Conservation (phyloP, 2,329 filamentous ascomycete species). For the Fusarium ramigenum region DNA sequence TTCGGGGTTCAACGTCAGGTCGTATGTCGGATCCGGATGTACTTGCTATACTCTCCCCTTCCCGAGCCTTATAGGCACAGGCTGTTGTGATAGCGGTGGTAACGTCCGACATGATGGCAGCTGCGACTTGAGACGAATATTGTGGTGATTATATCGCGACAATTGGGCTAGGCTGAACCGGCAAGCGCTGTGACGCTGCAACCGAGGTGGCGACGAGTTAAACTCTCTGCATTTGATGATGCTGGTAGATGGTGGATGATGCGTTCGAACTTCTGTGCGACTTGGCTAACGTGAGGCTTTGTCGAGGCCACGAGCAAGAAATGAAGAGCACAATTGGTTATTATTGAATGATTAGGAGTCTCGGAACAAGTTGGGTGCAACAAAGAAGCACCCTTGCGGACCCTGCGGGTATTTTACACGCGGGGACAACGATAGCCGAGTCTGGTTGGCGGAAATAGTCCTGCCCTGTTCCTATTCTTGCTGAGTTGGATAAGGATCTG, state of each 20-base stretch:
- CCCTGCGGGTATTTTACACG: slow-evolving; percentile 32
- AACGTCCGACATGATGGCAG: slow-evolving; percentile 49
- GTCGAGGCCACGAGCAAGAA: slow-evolving; percentile 34
- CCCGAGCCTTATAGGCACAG: slow-evolving; percentile 47
- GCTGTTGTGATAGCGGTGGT: slow-evolving; percentile 52
- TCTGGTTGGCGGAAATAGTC: slow-evolving; percentile 33
- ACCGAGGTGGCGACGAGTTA: slow-evolving; percentile 18
- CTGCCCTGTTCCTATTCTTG: slow-evolving; percentile 3
- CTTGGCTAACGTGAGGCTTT: slow-evolving; percentile 8
- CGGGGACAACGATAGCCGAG: slow-evolving; percentile 39
- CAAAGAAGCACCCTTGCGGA: slow-evolving; percentile 31
- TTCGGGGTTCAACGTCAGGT: slow-evolving; percentile 44
- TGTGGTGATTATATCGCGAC: slow-evolving; percentile 24
- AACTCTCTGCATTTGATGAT: slow-evolving; percentile 16
- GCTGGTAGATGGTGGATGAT: slow-evolving; percentile 11
- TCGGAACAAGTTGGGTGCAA: slow-evolving; percentile 31
- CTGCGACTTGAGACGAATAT: slow-evolving; percentile 4
- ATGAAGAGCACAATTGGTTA: slow-evolving; percentile 40
- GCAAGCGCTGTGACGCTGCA: slow-evolving; percentile 28
- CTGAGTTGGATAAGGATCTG: slow-evolving; percentile 34
- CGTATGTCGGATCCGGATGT: slow-evolving; percentile 54
- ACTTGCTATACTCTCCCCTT: slow-evolving; percentile 50
- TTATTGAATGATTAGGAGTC: slow-evolving; percentile 7
- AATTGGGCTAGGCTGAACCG: slow-evolving; percentile 2
- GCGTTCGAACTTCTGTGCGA: slow-evolving; percentile 17